Evolutionary conservation across 768 basidiomycete genomes (phyloP), one percentile per base, ranked within the genome.

Genomic region (Suillus lakei): DNA sequence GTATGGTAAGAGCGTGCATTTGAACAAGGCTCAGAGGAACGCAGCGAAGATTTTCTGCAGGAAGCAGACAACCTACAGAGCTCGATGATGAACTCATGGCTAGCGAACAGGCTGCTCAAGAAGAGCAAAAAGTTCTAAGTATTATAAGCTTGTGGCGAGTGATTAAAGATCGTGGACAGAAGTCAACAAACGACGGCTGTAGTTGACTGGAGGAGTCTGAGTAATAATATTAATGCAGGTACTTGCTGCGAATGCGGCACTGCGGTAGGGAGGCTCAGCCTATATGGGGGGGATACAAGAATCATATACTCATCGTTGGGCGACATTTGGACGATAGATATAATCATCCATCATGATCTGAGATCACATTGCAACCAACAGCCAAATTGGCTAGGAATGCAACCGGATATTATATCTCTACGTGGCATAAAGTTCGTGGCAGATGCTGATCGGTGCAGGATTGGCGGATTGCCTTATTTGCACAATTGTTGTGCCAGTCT

Each of bases 41-140:
- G 73, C 92, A 94, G 66, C 92, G 92, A 67, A 94, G 85, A 67
- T 87, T 90, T 46, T 89, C 77, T 64, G 88, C 85, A 43, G 85
- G 79, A 36, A 92, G 93, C 67, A 93, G 80, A 77, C 92, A 94
- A 71, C 87, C 78, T 30, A 59, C 44, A 65, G 83, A 82, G 78
- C 76, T 81, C 84, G 84, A 84, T 76, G 84, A 84, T 76, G 78
- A 80, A 66, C 50, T 69, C 72, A 70, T 74, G 43, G 43, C 44
- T 32, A 50, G 43, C 59, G 21, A 32, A 56, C 64, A 32, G 30
- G 30, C 16, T 28, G 30, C 34, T 51, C 64, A 55, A 21, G 67
- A 66, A 2, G 66, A 58, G 54, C 30, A 63, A 71, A 63, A 48
- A 60, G 74, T 68, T 71, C 70, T 56, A 72, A 64, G 79, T 81